Conservation (phyloP, 768 basidiomycete species). For the Tulasnella sp. region DNA sequence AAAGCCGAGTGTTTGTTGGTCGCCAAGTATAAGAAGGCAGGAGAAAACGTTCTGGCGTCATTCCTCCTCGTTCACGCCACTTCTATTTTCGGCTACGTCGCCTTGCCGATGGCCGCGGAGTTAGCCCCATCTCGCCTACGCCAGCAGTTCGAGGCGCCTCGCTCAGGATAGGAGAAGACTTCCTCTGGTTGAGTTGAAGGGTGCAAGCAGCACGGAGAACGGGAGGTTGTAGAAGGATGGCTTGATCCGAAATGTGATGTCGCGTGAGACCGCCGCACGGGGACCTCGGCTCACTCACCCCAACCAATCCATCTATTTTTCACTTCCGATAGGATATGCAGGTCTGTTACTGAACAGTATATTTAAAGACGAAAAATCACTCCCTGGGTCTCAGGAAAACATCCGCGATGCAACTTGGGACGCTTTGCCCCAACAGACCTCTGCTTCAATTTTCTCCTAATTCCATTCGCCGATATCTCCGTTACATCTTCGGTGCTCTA, state of each 20-base stretch:
- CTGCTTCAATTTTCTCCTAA: constrained; percentile 5
- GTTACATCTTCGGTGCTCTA: neutral
- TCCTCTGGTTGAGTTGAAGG: neutral
- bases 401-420: neutral
- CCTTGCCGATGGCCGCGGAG: neutral
- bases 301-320: too few relatives aligned
- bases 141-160: neutral
- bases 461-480: neutral
- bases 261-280: neutral
- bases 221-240: neutral
- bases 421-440: neutral
- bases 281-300: neutral
- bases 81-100: neutral
- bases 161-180: neutral
- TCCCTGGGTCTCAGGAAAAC: neutral
- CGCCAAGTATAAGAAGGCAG: neutral
- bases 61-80: neutral
- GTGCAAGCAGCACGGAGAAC: neutral
- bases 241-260: neutral
- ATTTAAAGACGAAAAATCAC: neutral
- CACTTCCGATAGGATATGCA: neutral
- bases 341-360: neutral
- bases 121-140: neutral
- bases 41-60: neutral
- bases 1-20: neutral